phyloP scores from a whole-genome alignment of 345 rosid genomes.

The Brassica napus region Da-Ae NC_063439.1:710501-711000 shows the following conservation, averaged over 20 bases:
- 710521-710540: constrained; percentile 79
- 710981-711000: too few species aligned
- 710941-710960: too few species aligned
- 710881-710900: too few species aligned
- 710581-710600: constrained; percentile 79
- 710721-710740: constrained; percentile 92
- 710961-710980: too few species aligned
- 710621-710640: constrained; percentile 82
- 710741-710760: constrained; percentile 78
- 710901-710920: too few species aligned
- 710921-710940: neutral
- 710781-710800: constrained; percentile 75
- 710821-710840: neutral
- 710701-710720: constrained; percentile 76
- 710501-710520: constrained; percentile 97
- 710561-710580: constrained; percentile 80
- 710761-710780: constrained; percentile 66
- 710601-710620: constrained; percentile 86
- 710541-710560: constrained; percentile 65
- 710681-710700: constrained; percentile 65
- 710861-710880: neutral
- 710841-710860: neutral
- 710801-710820: constrained; percentile 53
- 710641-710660: constrained; percentile 88
- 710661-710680: constrained; percentile 84